Conservation (phyloP, 2,329 filamentous ascomycete species). For the Ilyonectria mors-panacis region DNA sequence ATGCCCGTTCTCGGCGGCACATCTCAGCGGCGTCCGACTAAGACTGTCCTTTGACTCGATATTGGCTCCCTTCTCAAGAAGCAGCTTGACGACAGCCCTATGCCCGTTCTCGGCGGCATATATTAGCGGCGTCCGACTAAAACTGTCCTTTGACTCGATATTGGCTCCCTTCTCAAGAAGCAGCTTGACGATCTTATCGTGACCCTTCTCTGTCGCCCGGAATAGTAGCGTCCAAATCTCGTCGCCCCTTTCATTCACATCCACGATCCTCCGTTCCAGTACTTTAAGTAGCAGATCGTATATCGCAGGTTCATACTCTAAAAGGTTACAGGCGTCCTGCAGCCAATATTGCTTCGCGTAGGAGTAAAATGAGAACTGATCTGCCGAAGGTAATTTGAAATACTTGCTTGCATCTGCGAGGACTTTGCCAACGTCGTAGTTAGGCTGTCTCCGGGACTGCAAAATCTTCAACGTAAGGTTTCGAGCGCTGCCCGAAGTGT, state of each 20-base stretch:
- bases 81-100: background rate
- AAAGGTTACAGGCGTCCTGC: background rate
- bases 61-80: background rate
- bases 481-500: background rate
- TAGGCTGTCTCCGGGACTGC: background rate
- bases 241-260: background rate
- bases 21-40: background rate
- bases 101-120: background rate
- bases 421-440: background rate
- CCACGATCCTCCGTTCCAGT: background rate
- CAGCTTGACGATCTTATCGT: background rate
- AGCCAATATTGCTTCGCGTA: constrained; percentile 1
- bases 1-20: background rate
- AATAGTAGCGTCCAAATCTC: background rate
- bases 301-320: background rate
- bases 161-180: background rate
- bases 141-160: background rate
- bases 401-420: background rate
- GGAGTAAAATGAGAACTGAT: constrained; percentile 1
- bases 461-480: background rate
- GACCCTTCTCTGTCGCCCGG: background rate
- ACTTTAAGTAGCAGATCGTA: background rate
- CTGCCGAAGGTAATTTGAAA: background rate
- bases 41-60: background rate
- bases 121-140: background rate